Evolutionary conservation across 2,329 filamentous ascomycete genomes (phyloP).

Genomic region (Tetracladium maxilliforme): DNA sequence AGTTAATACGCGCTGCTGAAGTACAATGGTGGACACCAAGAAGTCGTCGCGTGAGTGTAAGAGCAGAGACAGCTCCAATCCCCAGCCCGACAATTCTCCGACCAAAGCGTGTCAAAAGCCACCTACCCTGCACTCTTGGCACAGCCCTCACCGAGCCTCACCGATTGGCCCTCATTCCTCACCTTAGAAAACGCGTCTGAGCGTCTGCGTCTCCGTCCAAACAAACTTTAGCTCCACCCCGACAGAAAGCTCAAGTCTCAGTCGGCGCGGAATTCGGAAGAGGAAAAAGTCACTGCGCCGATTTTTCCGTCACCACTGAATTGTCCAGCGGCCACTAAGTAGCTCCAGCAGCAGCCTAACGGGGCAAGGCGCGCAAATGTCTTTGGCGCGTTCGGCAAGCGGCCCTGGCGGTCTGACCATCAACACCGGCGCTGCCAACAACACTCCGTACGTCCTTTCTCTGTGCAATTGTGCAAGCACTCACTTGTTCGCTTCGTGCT

Average conservation of each 20-base stretch:
- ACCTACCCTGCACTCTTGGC: background rate
- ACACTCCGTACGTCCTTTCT: slow-evolving; percentile 29
- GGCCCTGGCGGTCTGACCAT: slow-evolving; percentile 46
- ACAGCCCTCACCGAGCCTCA: background rate
- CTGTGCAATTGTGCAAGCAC: background rate
- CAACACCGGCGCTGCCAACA: slow-evolving; percentile 46
- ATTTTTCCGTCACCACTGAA: slow-evolving; percentile 1
- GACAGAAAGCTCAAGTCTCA: background rate
- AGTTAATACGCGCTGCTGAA: background rate
- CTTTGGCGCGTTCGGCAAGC: slow-evolving; percentile 36
- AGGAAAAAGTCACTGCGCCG: slow-evolving; percentile 1
- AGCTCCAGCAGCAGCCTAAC: no score
- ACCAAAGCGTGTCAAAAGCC: background rate
- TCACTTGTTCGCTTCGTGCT: background rate
- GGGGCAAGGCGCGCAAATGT: no score
- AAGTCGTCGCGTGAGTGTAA: slow-evolving; percentile 2
- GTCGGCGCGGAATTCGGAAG: background rate
- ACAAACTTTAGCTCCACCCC: no score
- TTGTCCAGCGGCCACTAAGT: slow-evolving; percentile 2
- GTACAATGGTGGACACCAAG: slow-evolving; percentile 2
- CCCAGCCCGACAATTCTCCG: slow-evolving; percentile 1
- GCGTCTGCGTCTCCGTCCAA: no score
- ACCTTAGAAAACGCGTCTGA: no score
- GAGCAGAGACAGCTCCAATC: slow-evolving; percentile 3
- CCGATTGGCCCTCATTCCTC: no score